These are phyloP conservation scores for Chamaecrista fasciculata DNA, from an alignment of 306 rosid species.

Conservation along the genomic window DNA sequence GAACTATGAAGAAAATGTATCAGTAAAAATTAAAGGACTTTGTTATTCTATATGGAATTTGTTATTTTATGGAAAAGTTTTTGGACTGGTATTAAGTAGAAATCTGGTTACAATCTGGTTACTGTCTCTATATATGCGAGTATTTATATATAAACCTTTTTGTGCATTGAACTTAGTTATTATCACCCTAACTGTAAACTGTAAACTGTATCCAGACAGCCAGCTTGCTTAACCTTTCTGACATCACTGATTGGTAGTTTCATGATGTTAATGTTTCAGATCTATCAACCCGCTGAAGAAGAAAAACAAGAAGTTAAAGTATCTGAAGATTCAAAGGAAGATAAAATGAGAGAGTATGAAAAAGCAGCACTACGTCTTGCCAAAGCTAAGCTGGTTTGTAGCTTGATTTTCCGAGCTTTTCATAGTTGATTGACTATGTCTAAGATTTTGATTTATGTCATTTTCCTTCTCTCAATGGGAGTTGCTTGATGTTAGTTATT, in stretches of 20 bases:
- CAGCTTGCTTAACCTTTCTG: constrained; percentile 1
- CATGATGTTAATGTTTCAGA: constrained; percentile 43
- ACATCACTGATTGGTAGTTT: constrained; percentile 9
- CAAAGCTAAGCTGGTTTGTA: constrained; percentile 74
- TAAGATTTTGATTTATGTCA: not conserved
- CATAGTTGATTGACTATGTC: not conserved
- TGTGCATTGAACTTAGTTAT: not conserved
- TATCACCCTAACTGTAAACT: not conserved
- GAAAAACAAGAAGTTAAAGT: constrained; percentile 46
- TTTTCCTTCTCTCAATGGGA: not conserved
- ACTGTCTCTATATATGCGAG: not conserved
- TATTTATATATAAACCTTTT: not conserved
- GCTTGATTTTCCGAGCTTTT: constrained; percentile 29
- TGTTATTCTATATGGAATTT: not conserved
- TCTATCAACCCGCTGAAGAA: constrained; percentile 60
- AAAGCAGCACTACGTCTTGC: constrained; percentile 68
- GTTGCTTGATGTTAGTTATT: not conserved
- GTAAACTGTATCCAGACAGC: not conserved
- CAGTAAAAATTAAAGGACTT: not conserved
- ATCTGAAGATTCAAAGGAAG: constrained; percentile 64
- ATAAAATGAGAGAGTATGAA: constrained; percentile 66
- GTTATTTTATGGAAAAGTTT: not conserved
- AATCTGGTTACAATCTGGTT: not conserved
- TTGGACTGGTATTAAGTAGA: not conserved
- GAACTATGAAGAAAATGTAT: not conserved